Percentiles rank a stretch among this genome's conserved stretches.
phyloP scores from a whole-genome alignment of 108 stramenopile species.

The Nitzschia inconspicua region DNA sequence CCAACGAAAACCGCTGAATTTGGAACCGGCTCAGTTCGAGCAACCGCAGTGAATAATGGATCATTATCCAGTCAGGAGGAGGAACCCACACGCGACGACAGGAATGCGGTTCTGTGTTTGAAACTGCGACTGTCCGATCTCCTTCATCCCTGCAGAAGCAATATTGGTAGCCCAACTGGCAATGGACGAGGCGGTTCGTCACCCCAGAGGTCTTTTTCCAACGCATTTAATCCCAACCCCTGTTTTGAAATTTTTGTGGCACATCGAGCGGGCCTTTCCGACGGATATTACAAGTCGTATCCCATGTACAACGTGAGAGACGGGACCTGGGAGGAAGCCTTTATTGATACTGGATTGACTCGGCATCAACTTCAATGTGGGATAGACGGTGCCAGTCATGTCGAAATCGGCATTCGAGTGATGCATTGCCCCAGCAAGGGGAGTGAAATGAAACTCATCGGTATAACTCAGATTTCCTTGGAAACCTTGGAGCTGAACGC shows the following conservation, averaged over 20 bases:
- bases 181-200: background rate
- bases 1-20: too few species aligned
- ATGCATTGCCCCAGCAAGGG: slow-evolving; percentile 6
- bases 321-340: slow-evolving; percentile 26
- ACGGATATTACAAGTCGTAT: slow-evolving; percentile 8
- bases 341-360: slow-evolving; percentile 10
- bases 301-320: slow-evolving; percentile 2
- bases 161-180: background rate
- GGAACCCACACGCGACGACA: background rate
- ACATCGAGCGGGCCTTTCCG: slow-evolving; percentile 2
- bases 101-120: slow-evolving; percentile 8
- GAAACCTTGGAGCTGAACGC: slow-evolving; percentile 5
- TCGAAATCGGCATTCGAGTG: slow-evolving; percentile 23
- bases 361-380: slow-evolving; percentile 3
- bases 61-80: background rate
- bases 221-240: slow-evolving; percentile 9
- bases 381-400: background rate
- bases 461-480: slow-evolving; percentile 1
- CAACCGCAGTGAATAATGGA: background rate
- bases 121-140: slow-evolving; percentile 18
- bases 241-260: slow-evolving; percentile 21
- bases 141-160: slow-evolving; percentile 2
- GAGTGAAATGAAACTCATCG: slow-evolving; percentile 4
- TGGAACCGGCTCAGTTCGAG: background rate
- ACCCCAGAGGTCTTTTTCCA: background rate